These are phyloP conservation scores for Linum tenue DNA, from an alignment of 345 rosid species.

Conservation along the genomic window DNA sequence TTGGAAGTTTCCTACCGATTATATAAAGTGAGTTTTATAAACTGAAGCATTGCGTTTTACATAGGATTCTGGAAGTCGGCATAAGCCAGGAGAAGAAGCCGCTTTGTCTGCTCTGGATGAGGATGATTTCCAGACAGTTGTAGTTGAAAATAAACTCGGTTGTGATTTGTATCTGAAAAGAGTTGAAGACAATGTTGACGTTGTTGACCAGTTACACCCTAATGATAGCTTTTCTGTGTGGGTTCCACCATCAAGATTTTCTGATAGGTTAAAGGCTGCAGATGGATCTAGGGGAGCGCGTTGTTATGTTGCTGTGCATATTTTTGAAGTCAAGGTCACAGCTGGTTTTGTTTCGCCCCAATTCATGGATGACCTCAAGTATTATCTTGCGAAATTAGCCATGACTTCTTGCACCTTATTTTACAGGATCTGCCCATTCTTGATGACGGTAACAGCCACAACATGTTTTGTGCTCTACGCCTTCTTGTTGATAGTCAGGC, in stretches of 20 bases:
- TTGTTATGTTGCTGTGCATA: slow-evolving; percentile 58
- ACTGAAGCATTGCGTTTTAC: not conserved
- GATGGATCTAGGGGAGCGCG: slow-evolving; percentile 74
- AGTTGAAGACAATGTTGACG: slow-evolving; percentile 52
- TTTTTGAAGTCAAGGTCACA: slow-evolving; percentile 84
- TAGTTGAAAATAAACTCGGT: slow-evolving; percentile 85
- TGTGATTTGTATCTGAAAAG: slow-evolving; percentile 69
- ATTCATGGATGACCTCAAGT: not conserved
- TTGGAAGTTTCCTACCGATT: not conserved
- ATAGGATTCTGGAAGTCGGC: slow-evolving; percentile 44
- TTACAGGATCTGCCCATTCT: slow-evolving; percentile 68
- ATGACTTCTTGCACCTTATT: slow-evolving; percentile 7
- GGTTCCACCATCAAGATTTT: slow-evolving; percentile 95
- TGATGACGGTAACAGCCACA: slow-evolving; percentile 90
- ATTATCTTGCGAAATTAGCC: not conserved
- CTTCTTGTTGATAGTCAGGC: slow-evolving; percentile 69
- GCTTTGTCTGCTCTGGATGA: slow-evolving; percentile 85
- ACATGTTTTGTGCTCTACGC: slow-evolving; percentile 86
- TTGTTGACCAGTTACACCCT: slow-evolving; percentile 47
- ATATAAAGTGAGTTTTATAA: not conserved
- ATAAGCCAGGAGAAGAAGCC: slow-evolving; percentile 46
- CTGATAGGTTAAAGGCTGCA: slow-evolving; percentile 70
- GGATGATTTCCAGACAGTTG: slow-evolving; percentile 80
- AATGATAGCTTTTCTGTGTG: slow-evolving; percentile 53
- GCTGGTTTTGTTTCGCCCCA: slow-evolving; percentile 3